Evolutionary conservation across 2,329 filamentous ascomycete species (phyloP), one percentile per base, ranked within the genome.

Genomic region (Westerdykella sp.): DNA sequence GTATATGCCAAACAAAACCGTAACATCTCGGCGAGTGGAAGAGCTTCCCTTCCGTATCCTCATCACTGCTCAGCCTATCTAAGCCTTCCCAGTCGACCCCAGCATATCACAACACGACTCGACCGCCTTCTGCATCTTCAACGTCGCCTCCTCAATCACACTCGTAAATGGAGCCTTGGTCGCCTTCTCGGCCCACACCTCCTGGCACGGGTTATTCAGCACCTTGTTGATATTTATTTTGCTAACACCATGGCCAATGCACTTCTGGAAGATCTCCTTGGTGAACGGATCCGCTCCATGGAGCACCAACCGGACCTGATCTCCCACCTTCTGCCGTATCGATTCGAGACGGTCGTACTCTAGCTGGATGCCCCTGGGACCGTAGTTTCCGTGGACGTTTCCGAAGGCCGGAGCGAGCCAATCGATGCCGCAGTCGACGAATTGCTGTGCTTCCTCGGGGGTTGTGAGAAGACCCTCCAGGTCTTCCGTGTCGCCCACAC

Each of bases 331-430:
- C 40, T 72, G 61, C 35, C 71, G 66, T 44, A 80, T 76, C 3
- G 57, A 59, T 34, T 66, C 58, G 44, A 80, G 58, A 45, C 75
- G 65, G 15, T 74, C 77, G 59, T 79, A 83, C 55, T 85, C 81
- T 14, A 84, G 63, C 59, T 75, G 71, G 18, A 68, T 67, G 22
- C 53, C 32, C 32, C 32, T 35, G 3, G 53, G 46, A 6, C 53
- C 53, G 39, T 56, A 56, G 35, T 49, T 54, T 23, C 51, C 51
- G 38, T 54, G 51, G 11, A 54, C 47, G 25, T 86, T 87, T 2
- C 83, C 83, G 66, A 86, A 84, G 1, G 81, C 80, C 0, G 83
- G 83, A 1, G 84, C 84, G 22, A 87, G 66, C 67, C 81, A 81
- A 56, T 87, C 79, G 53, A 87, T 83, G 0, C 82, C 83, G 11